Evolutionary conservation across 2,329 filamentous ascomycete genomes (phyloP).

Genomic region (Colletotrichum sp.): DNA sequence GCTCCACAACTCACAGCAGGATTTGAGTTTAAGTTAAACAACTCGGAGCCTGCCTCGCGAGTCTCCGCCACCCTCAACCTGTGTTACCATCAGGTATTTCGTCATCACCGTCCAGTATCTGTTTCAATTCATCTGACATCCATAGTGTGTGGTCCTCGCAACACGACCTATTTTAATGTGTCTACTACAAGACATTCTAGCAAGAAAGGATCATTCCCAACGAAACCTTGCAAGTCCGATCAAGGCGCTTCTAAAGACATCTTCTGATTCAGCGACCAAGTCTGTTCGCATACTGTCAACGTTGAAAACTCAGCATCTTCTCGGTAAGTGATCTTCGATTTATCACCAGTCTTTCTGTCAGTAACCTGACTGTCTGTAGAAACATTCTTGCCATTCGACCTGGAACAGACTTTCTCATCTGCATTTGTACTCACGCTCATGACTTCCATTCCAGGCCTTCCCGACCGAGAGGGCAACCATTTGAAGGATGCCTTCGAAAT

Average conservation of each 20-base stretch:
- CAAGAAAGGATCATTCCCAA: not conserved
- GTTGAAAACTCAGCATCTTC: not conserved
- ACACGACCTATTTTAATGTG: conserved; percentile 1
- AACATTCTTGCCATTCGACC: conserved; percentile 3
- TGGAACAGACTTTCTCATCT: conserved; percentile 9
- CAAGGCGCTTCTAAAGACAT: not conserved
- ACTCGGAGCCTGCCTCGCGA: not conserved
- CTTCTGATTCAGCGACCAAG: conserved; percentile 1
- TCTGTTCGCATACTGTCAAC: not conserved
- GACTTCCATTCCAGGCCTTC: not conserved
- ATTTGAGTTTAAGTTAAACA: conserved; percentile 8
- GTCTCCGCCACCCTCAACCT: not conserved
- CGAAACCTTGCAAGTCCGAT: not conserved
- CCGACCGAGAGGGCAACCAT: not conserved
- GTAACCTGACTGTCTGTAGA: not conserved
- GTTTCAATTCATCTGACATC: not conserved
- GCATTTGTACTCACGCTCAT: not conserved
- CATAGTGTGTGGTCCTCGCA: not conserved
- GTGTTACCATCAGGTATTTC: conserved; percentile 2
- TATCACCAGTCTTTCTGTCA: not conserved
- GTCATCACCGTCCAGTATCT: not conserved
- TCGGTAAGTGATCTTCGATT: not conserved
- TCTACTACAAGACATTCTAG: not conserved
- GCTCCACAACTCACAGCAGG: not conserved
- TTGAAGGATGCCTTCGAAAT: not conserved